Percentiles rank a stretch among this genome's conserved stretches.
These are phyloP conservation scores for Cairneyella variabilis DNA, from an alignment of 495 filamentous ascomycete species.

Conservation along the genomic window DNA sequence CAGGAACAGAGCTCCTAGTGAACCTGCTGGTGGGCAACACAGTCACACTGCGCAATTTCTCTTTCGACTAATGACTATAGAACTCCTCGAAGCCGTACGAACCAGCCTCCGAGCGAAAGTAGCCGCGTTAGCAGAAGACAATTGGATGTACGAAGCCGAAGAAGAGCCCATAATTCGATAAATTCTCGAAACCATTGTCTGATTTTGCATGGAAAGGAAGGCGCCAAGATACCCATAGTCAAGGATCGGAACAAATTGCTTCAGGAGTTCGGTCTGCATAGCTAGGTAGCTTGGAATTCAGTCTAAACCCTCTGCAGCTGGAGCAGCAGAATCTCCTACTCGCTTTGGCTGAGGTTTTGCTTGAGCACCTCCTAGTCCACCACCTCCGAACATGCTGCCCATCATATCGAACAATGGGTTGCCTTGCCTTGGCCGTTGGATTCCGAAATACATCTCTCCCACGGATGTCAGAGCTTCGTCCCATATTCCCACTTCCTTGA, in stretches of 20 bases:
- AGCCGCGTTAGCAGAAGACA: conserved; percentile 72
- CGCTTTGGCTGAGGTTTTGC: conserved; percentile 39
- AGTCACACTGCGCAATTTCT: not conserved
- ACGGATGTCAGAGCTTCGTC: conserved; percentile 81
- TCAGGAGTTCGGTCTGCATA: not conserved
- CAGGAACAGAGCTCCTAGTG: conserved; percentile 58
- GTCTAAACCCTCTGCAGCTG: conserved; percentile 50
- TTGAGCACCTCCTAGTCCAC: conserved; percentile 43
- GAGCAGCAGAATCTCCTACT: conserved; percentile 39
- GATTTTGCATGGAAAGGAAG: conserved; percentile 29
- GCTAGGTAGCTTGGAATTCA: conserved; percentile 24
- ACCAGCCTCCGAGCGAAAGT: conserved; percentile 70
- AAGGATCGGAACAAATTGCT: conserved; percentile 5
- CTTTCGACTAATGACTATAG: conserved; percentile 38
- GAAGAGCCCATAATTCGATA: conserved; percentile 34
- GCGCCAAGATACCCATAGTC: conserved; percentile 23
- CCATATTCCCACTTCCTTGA: conserved; percentile 71
- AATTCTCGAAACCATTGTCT: conserved; percentile 1
- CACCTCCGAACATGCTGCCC: conserved; percentile 87
- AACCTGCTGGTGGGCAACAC: conserved; percentile 60
- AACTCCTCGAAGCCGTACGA: conserved; percentile 67
- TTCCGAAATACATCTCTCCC: conserved; percentile 97
- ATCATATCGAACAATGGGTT: conserved; percentile 97
- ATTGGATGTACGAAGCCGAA: conserved; percentile 88
- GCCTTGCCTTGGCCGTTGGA: conserved; percentile 78